Evolutionary conservation across 345 rosid species (phyloP).

Genomic region (Sisymbrium altissimum): DNA sequence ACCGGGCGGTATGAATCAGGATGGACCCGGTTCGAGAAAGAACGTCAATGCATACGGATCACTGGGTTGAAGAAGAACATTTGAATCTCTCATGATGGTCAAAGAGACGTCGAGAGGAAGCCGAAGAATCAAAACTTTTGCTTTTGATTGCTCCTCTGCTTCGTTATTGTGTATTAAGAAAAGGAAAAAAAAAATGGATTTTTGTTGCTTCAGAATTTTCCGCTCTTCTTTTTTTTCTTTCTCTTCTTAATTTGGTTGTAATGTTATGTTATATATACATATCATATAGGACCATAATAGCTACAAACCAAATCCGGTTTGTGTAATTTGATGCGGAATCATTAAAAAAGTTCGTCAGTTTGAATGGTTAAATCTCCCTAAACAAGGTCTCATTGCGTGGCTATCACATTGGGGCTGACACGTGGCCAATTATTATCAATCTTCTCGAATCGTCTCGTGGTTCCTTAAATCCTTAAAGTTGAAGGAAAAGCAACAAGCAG

Average conservation of each 20-base stretch:
- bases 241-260: slow-evolving; percentile 25
- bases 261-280: slow-evolving; percentile 25
- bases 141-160: slow-evolving; percentile 31
- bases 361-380: slow-evolving; percentile 10
- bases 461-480: background rate
- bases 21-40: slow-evolving; percentile 49
- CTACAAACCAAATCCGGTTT: slow-evolving; percentile 33
- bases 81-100: slow-evolving; percentile 5
- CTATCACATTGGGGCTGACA: background rate
- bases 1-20: slow-evolving; percentile 33
- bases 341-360: slow-evolving; percentile 2
- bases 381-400: background rate
- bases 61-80: slow-evolving; percentile 18
- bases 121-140: slow-evolving; percentile 17
- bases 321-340: slow-evolving; percentile 26
- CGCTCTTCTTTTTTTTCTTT: background rate
- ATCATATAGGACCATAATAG: slow-evolving; percentile 31
- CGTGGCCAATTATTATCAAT: background rate
- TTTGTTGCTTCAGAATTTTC: slow-evolving; percentile 34
- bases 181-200: background rate
- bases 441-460: slow-evolving; percentile 10
- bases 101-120: slow-evolving; percentile 20
- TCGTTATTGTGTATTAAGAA: slow-evolving; percentile 34
- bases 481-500: background rate
- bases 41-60: slow-evolving; percentile 26